These are phyloP conservation scores for Taiwanofungus camphoratus DNA, from an alignment of 1,284 basidiomycete species.

Conservation along the genomic window DNA sequence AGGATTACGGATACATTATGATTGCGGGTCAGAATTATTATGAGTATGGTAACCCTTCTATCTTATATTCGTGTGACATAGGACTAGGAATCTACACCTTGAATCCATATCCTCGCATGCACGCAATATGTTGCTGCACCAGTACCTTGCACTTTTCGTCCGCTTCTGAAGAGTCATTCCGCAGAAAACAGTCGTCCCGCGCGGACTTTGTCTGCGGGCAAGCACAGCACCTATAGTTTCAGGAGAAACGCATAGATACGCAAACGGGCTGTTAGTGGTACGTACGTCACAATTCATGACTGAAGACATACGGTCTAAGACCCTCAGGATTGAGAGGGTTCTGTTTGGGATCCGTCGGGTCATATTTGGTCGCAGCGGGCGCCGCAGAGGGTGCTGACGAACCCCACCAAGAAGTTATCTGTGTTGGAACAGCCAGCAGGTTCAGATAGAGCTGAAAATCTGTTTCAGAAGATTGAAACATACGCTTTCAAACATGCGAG, in stretches of 20 bases:
- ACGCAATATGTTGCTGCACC: slow-evolving; percentile 76
- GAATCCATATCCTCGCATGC: slow-evolving; percentile 89
- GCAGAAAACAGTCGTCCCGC: slow-evolving; percentile 92
- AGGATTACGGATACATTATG: too few species aligned
- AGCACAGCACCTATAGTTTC: slow-evolving; percentile 86
- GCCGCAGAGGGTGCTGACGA: slow-evolving; percentile 26
- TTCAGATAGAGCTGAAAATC: too few species aligned
- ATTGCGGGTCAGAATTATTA: too few species aligned
- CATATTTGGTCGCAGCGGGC: slow-evolving; percentile 36
- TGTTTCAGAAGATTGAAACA: too few species aligned
- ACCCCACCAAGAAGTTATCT: slow-evolving; percentile 41
- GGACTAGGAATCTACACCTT: too few species aligned
- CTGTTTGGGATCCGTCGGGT: slow-evolving; percentile 62
- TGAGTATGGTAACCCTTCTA: too few species aligned
- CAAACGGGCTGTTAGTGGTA: too few species aligned
- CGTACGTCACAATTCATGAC: neutral
- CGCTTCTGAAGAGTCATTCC: slow-evolving; percentile 63
- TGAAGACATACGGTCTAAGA: slow-evolving; percentile 76
- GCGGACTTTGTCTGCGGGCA: slow-evolving; percentile 91
- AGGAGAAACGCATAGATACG: too few species aligned
- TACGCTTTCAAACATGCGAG: too few species aligned
- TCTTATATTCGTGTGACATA: too few species aligned
- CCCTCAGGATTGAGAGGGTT: slow-evolving; percentile 89
- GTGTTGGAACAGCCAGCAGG: too few species aligned
- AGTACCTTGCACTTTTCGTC: slow-evolving; percentile 77